Evolutionary conservation across 305 asterid species (phyloP).

Genomic region (Andrographis paniculata): DNA sequence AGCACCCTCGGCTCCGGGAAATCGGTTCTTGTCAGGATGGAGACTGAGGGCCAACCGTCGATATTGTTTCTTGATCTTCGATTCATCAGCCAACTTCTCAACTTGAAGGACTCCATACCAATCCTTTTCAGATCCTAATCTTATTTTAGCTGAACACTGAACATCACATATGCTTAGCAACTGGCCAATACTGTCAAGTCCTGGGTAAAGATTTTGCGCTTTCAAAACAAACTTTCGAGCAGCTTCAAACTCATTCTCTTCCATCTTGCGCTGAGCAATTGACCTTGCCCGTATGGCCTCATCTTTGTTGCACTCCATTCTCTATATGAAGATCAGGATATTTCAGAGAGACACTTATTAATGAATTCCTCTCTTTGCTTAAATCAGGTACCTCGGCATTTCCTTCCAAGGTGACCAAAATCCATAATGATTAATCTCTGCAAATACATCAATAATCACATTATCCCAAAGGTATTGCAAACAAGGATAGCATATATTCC

Average conservation of each 20-base stretch:
- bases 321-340: constrained; percentile 3
- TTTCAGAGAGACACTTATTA: constrained; percentile 4
- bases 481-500: constrained; percentile 1
- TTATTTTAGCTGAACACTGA: constrained; percentile 64
- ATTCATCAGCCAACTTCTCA: constrained; percentile 52
- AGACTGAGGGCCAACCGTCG: constrained; percentile 73
- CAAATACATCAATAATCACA: constrained; percentile 16
- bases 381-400: not conserved
- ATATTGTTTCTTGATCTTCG: constrained; percentile 61
- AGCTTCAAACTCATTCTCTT: constrained; percentile 55
- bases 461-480: constrained; percentile 7
- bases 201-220: constrained; percentile 72
- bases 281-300: constrained; percentile 82
- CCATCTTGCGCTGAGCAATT: constrained; percentile 73
- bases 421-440: constrained; percentile 8
- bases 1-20: constrained; percentile 90
- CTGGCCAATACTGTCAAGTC: constrained; percentile 62
- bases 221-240: constrained; percentile 62
- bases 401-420: constrained; percentile 1
- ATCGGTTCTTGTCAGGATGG: constrained; percentile 91
- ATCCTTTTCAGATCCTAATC: constrained; percentile 63
- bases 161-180: constrained; percentile 65
- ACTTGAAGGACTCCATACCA: constrained; percentile 82
- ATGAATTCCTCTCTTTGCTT: constrained; percentile 1
- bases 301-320: constrained; percentile 89